Conservation (phyloP, 345 rosid species). For the Leavenworthia alabamica region DNA sequence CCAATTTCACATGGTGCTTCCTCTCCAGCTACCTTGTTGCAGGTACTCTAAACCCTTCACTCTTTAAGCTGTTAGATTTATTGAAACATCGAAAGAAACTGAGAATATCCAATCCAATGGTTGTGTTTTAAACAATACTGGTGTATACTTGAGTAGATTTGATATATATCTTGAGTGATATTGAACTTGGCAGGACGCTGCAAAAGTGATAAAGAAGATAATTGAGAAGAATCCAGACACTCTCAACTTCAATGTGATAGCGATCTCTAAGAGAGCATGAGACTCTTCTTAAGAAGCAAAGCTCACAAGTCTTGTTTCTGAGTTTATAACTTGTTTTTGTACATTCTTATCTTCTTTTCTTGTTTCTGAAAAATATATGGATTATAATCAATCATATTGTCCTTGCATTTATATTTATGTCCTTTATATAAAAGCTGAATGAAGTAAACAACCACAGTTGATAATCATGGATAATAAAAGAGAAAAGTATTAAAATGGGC, state of each 20-base stretch:
- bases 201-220: conserved; percentile 60
- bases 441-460: not conserved
- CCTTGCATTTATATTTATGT: not conserved
- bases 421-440: not conserved
- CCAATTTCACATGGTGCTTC: conserved; percentile 75
- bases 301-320: conserved; percentile 11
- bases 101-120: not conserved
- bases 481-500: not conserved
- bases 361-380: not conserved
- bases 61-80: not conserved
- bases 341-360: not conserved
- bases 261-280: conserved; percentile 43
- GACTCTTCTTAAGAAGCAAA: not conserved
- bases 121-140: not conserved
- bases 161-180: not conserved
- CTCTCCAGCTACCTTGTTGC: conserved; percentile 54
- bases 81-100: not conserved
- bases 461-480: not conserved
- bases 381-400: not conserved
- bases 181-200: conserved; percentile 53
- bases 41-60: conserved; percentile 36
- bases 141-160: not conserved
- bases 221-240: conserved; percentile 73
- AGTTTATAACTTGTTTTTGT: conserved; percentile 4
- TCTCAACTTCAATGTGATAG: conserved; percentile 74